Base-by-base conservation (phyloP, 2,329 filamentous ascomycete genomes). In the Mollisia scopiformis region DNA sequence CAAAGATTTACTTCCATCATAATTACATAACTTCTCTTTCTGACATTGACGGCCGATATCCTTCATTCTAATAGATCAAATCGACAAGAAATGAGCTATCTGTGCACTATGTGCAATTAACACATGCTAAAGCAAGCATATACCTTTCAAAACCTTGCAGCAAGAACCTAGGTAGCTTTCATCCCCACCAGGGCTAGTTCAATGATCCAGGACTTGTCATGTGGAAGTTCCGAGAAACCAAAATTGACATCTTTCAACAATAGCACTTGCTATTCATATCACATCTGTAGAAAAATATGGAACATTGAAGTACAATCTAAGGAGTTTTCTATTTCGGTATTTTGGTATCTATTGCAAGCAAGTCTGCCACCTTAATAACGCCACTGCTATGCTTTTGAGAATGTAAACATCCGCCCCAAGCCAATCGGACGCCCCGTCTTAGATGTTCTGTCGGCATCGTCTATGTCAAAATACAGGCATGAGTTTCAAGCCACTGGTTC, bases 401-500 rank as follows among this genome's bases (percentile, higher is more conserved):
- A 43, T 28, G 41, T 27, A 35, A 62, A 28, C 33, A 2, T 25
- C 51, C 43, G 33, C 27, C 30, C 55, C 27, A 35, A 57, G 43
- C 30, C 47, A 39, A 21, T 50, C 21, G 47, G 23, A 23, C 5
- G 25, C 41, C 39, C 14, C 28, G 10, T 47, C 19, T 23, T 5
- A 8, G 25, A 16, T 27, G 23, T 4, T 23, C 13, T 47, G n/a
- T 16, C 6, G 28, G 43, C 13, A 47, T 25, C 16, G 1, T 47
- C 14, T 47, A 47, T 47, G 43, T 47, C 43, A 21, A 47, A 47
- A 47, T 1, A 3, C 28, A 16, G 3, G 14, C 3, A 47, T 25
- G 1, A 25, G 4, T 47, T 27, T 21, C 21, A 66, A 21, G 58
- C 43, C 28, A 46, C 33, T 27, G 68, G 61, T 52, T 73, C 71